Evolutionary conservation across 1,139 yeast genomes (phyloP).

Genomic region (Candida freyschussii): DNA sequence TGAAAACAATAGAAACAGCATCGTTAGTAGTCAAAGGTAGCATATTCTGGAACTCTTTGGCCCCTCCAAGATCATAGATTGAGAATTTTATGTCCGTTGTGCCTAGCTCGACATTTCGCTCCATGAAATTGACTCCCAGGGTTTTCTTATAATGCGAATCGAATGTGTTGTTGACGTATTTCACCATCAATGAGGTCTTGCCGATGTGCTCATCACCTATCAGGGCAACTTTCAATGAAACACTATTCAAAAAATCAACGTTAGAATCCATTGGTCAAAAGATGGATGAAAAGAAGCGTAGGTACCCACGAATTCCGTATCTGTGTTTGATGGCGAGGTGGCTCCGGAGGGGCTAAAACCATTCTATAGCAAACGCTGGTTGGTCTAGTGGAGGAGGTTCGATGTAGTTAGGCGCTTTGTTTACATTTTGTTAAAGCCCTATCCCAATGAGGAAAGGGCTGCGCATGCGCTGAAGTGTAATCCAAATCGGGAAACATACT

Average conservation of each 20-base stretch:
- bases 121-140: conserved; percentile 93
- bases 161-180: conserved; percentile 90
- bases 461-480: no score
- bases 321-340: conserved; percentile 20
- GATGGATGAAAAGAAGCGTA: no score
- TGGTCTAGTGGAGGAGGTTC: no score
- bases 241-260: no score
- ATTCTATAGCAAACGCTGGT: no score
- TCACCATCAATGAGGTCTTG: conserved; percentile 93
- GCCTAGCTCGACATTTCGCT: conserved; percentile 78
- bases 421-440: no score
- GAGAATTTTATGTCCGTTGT: conserved; percentile 89
- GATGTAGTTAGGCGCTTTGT: no score
- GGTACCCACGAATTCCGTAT: conserved; percentile 19
- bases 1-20: conserved; percentile 87
- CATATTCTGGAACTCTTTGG: conserved; percentile 94
- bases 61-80: conserved; percentile 97
- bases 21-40: conserved; percentile 89
- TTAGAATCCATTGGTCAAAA: background rate
- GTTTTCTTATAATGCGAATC: conserved; percentile 94
- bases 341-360: conserved; percentile 14
- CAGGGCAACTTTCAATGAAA: conserved; percentile 72
- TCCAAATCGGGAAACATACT: no score
- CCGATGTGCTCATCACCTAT: conserved; percentile 99
- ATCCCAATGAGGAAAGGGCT: no score